A percentile compares a stretch with the other conserved stretches of the same genome.
phyloP scores from a whole-genome alignment of 2,329 filamentous ascomycete genomes.

The Fusarium duplospermum region DNA sequence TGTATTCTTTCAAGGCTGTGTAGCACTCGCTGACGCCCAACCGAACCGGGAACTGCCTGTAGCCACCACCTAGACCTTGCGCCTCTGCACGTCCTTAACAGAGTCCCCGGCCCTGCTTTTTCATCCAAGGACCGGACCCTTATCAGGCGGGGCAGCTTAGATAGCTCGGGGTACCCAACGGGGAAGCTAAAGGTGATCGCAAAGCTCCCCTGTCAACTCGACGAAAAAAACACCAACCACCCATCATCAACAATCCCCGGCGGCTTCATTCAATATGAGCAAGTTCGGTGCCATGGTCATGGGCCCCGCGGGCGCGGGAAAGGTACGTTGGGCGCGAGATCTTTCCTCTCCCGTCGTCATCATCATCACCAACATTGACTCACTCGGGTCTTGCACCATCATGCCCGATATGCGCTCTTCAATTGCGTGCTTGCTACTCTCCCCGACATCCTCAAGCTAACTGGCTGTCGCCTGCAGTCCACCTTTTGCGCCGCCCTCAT shows the following conservation, averaged over 20 bases:
- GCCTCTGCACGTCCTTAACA: background rate
- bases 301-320: conserved; percentile 95
- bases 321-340: conserved; percentile 62
- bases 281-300: conserved; percentile 96
- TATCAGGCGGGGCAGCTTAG: conserved; percentile 31
- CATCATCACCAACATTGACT: background rate
- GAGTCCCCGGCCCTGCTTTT: background rate
- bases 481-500: conserved; percentile 96
- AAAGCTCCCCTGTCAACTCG: conserved; percentile 19
- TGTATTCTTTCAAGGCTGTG: background rate
- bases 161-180: conserved; percentile 23
- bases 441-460: conserved; percentile 11
- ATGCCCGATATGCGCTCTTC: conserved; percentile 16
- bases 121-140: background rate
- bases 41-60: conserved; percentile 3
- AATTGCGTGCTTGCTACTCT: conserved; percentile 35
- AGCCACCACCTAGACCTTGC: background rate
- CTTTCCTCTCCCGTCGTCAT: background rate
- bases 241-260: conserved; percentile 12
- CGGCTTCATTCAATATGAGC: conserved; percentile 73
- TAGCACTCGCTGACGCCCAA: conserved; percentile 11
- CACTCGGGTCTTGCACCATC: conserved; percentile 17
- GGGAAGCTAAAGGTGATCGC: conserved; percentile 17
- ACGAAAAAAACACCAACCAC: conserved; percentile 21
- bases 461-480: conserved; percentile 63